Conservation (phyloP, 2,329 filamentous ascomycete species). For the Phaeosphaeriaceae sp. region DNA sequence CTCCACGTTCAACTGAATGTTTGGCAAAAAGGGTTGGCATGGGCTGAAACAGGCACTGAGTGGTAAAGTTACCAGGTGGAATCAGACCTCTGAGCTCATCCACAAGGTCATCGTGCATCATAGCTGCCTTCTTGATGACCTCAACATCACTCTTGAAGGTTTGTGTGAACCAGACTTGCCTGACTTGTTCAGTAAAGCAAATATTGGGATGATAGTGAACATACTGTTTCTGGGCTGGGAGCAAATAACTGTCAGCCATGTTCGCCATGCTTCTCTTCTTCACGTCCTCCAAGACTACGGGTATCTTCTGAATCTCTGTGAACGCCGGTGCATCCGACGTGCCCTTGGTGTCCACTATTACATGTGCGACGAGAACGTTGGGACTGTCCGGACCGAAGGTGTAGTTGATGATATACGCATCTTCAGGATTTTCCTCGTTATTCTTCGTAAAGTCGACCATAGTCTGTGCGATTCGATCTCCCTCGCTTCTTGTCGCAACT, state of each 20-base stretch:
- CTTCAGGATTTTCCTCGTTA: conserved; percentile 17
- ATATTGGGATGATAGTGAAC: background rate
- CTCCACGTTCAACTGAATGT: conserved; percentile 3
- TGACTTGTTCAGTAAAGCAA: conserved; percentile 3
- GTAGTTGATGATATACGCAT: conserved; percentile 16
- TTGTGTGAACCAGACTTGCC: conserved; percentile 23
- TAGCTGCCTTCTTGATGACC: conserved; percentile 44
- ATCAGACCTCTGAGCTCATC: conserved; percentile 23
- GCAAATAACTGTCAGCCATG: conserved; percentile 9
- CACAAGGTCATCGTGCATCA: conserved; percentile 49
- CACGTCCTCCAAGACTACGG: conserved; percentile 14
- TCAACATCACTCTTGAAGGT: conserved; percentile 37
- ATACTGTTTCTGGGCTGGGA: conserved; percentile 14
- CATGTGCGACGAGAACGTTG: conserved; percentile 11
- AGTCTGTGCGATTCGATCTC: conserved; percentile 12
- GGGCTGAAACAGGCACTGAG: conserved; percentile 11
- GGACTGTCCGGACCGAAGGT: conserved; percentile 7
- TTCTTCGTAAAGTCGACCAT: conserved; percentile 26
- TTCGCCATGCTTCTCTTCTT: conserved; percentile 18
- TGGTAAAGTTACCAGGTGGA: conserved; percentile 12
- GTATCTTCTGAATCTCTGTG: conserved; percentile 13
- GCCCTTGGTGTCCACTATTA: conserved; percentile 13
- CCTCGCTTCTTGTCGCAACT: conserved; percentile 15
- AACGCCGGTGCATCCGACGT: conserved; percentile 7
- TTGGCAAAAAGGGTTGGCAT: conserved; percentile 14